These are phyloP conservation scores for Alternaria ventricosa DNA, from an alignment of 2,329 filamentous ascomycete genomes.

Conservation along the genomic window DNA sequence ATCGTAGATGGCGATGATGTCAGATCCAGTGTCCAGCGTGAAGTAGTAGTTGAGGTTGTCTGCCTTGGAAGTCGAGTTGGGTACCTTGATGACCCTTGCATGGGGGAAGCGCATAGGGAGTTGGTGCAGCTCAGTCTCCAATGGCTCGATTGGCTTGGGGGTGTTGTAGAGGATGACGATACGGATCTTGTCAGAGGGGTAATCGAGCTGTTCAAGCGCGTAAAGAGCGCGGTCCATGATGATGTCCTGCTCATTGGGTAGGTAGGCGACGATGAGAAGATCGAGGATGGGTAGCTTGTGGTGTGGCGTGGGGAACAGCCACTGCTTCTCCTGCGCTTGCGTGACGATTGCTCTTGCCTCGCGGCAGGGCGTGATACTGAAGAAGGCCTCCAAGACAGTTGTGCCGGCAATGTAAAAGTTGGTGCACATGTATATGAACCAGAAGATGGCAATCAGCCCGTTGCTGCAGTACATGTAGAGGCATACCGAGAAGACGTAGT, in stretches of 20 bases:
- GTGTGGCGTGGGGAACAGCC: slow-evolving; percentile 52
- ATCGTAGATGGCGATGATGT: slow-evolving; percentile 58
- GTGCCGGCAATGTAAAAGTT: slow-evolving; percentile 55
- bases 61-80: slow-evolving; percentile 57
- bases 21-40: slow-evolving; percentile 52
- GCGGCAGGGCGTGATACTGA: slow-evolving; percentile 47
- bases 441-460: slow-evolving; percentile 49
- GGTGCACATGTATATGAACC: slow-evolving; percentile 54
- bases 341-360: slow-evolving; percentile 47
- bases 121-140: slow-evolving; percentile 52
- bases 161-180: slow-evolving; percentile 60
- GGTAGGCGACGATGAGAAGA: slow-evolving; percentile 58
- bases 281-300: slow-evolving; percentile 53
- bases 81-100: slow-evolving; percentile 56
- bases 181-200: slow-evolving; percentile 55
- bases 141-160: slow-evolving; percentile 54
- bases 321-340: slow-evolving; percentile 49
- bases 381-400: slow-evolving; percentile 52
- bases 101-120: slow-evolving; percentile 50
- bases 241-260: slow-evolving; percentile 60
- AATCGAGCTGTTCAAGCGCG: slow-evolving; percentile 55
- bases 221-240: slow-evolving; percentile 57
- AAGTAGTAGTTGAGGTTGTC: slow-evolving; percentile 60
- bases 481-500: slow-evolving; percentile 52
- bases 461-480: slow-evolving; percentile 52